Evolutionary conservation across 2,329 filamentous ascomycete species (phyloP).

Genomic region (Juglanconis oblonga): DNA sequence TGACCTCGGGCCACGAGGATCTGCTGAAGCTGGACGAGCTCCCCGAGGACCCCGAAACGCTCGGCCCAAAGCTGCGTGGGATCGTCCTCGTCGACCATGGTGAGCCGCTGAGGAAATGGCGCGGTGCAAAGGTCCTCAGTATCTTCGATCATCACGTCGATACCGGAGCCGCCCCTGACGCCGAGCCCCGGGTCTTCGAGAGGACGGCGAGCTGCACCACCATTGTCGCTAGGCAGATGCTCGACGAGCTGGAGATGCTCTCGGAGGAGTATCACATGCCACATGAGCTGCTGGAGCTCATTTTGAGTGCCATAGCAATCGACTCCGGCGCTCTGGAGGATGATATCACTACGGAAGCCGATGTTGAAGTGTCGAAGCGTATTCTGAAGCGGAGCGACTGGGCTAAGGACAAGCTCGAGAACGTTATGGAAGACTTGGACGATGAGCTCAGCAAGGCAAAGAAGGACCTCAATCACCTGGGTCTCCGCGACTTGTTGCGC

Average conservation of each 20-base stretch:
- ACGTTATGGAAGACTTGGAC: slow-evolving; percentile 40
- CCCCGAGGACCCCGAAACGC: slow-evolving; percentile 42
- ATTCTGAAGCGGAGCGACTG: slow-evolving; percentile 40
- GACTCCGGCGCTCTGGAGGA: slow-evolving; percentile 39
- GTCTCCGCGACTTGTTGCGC: slow-evolving; percentile 40
- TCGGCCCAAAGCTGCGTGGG: slow-evolving; percentile 38
- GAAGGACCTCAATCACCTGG: slow-evolving; percentile 38
- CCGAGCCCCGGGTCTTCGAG: slow-evolving; percentile 41
- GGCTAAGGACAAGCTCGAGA: slow-evolving; percentile 33
- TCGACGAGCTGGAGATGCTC: slow-evolving; percentile 40
- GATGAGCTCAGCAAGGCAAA: slow-evolving; percentile 37
- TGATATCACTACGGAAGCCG: slow-evolving; percentile 32
- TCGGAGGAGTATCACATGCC: slow-evolving; percentile 44
- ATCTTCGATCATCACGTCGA: slow-evolving; percentile 47
- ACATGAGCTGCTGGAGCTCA: slow-evolving; percentile 45
- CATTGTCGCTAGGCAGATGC: slow-evolving; percentile 43
- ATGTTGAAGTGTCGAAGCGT: slow-evolving; percentile 35
- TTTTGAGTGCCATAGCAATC: slow-evolving; percentile 44
- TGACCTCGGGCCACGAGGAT: slow-evolving; percentile 44
- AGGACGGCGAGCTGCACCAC: slow-evolving; percentile 42
- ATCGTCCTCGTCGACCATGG: slow-evolving; percentile 44
- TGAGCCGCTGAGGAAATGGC: slow-evolving; percentile 40
- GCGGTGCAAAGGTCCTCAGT: slow-evolving; percentile 37
- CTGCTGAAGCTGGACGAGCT: slow-evolving; percentile 45
- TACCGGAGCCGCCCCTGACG: slow-evolving; percentile 36